Base-by-base conservation (phyloP, 495 filamentous ascomycete genomes). In the Daldinia concentrica region DNA sequence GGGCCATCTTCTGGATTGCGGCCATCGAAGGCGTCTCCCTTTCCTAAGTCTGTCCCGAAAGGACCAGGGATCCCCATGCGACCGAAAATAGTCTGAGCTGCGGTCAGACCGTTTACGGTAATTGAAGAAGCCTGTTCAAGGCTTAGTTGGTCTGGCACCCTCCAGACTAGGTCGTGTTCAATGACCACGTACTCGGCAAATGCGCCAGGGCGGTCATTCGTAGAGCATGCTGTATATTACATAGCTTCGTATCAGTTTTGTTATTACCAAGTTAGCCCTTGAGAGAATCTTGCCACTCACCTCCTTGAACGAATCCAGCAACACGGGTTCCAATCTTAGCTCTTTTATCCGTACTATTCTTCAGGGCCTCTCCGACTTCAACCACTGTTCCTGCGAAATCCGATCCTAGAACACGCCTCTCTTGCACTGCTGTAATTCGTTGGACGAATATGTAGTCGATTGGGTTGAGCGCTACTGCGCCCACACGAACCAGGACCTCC, bases 121-220 rank as follows among this genome's bases (percentile, higher is more conserved):
- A 82, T 68, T 0, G 74, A 71, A 12, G 74, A 71, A 12, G 81
- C 78, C 1, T 78, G 62, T 32, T 77, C 78, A 4, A 76, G 41
- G 5, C 34, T 48, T 50, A 82, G 59, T 4, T 43, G 22, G 11
- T 76, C 68, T 0, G 80, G 80, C 0, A 84, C 69, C 27, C 27
- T 29, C 27, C 27, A 29, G 27, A 29, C 27, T 7, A 84, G 71
- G 64, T 82, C 81, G 26, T 64, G 71, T 4, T 60, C 52, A n/a
- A n/a, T n/a, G n/a, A n/a, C n/a, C n/a, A n/a, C n/a, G 66, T 78
- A 83, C 59, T 83, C 79, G 27, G 82, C 81, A 66, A 85, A 85
- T 2, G 82, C 80, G 30, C 82, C 82, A 0, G 74, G 76, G 11
- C 74, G 68, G 2, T 79, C 76, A 63, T 82, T 81, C 36, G 72